These are phyloP conservation scores for Paraglomus occultum DNA, from an alignment of 192 early-diverging fungal species.

Conservation along the genomic window DNA sequence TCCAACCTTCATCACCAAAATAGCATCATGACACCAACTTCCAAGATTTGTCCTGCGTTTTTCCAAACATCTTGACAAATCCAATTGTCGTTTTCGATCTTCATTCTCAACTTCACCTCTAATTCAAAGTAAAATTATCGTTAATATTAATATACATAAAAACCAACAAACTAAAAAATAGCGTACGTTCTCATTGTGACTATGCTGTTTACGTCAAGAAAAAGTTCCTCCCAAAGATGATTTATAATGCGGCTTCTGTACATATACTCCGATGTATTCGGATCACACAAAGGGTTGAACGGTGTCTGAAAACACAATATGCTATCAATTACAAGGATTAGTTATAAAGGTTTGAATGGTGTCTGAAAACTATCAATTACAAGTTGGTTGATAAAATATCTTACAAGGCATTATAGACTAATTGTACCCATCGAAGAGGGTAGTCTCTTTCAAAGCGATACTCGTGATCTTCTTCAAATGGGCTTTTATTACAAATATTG, in stretches of 20 bases:
- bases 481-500: constrained; percentile 21
- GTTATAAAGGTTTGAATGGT: too few relatives aligned
- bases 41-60: constrained; percentile 9
- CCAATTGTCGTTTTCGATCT: constrained; percentile 14
- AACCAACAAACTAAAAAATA: constrained; percentile 4
- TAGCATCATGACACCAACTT: constrained; percentile 21
- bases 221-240: constrained; percentile 27
- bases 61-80: constrained; percentile 12
- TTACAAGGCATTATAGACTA: constrained; percentile 26
- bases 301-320: constrained; percentile 30
- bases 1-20: constrained; percentile 26
- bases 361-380: too few relatives aligned
- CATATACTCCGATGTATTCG: constrained; percentile 25
- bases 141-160: constrained; percentile 17
- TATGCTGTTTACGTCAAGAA: constrained; percentile 18
- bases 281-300: constrained; percentile 15
- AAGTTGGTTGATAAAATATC: too few relatives aligned
- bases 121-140: constrained; percentile 21
- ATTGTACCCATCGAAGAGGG: constrained; percentile 23
- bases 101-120: constrained; percentile 27
- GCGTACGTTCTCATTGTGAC: constrained; percentile 17
- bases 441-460: constrained; percentile 28
- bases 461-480: constrained; percentile 24
- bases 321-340: constrained; percentile 28
- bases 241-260: constrained; percentile 27